These are phyloP conservation scores for Gomphus bonarii DNA, from an alignment of 1,284 basidiomycete genomes.

Conservation along the genomic window DNA sequence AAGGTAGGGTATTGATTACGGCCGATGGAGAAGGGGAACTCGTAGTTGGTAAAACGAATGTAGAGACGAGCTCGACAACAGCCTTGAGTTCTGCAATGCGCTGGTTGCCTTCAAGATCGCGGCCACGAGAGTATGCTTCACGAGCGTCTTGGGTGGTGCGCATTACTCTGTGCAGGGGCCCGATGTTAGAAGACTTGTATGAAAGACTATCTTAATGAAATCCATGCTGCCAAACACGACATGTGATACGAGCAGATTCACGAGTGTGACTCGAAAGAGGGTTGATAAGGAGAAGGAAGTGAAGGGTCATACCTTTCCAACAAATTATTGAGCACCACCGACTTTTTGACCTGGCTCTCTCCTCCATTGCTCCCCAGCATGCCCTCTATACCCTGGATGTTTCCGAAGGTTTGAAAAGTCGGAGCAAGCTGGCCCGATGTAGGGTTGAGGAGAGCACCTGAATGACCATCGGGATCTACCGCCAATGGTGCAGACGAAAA, in stretches of 20 bases:
- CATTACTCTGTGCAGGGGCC: slow-evolving; percentile 1
- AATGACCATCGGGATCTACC: slow-evolving; percentile 26
- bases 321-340: slow-evolving; percentile 5
- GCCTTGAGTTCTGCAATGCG: slow-evolving; percentile 10
- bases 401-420: slow-evolving; percentile 17
- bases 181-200: neutral
- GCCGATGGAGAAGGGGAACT: neutral
- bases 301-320: slow-evolving; percentile 3
- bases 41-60: neutral
- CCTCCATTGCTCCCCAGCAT: neutral
- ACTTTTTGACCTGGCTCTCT: slow-evolving; percentile 5
- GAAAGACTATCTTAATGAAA: neutral
- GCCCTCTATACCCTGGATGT: slow-evolving; percentile 3
- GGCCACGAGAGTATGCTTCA: slow-evolving; percentile 5
- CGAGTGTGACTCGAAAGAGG: neutral
- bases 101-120: slow-evolving; percentile 7
- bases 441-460: slow-evolving; percentile 20
- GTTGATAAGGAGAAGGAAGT: neutral
- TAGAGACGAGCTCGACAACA: slow-evolving; percentile 6
- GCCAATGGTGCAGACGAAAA: slow-evolving; percentile 24
- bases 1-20: neutral
- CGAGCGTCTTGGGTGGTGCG: slow-evolving; percentile 10
- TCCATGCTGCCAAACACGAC: neutral
- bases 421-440: slow-evolving; percentile 20
- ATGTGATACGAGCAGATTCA: neutral